Base-by-base conservation (phyloP, 768 basidiomycete genomes). In the Polyporus arcularius region DNA sequence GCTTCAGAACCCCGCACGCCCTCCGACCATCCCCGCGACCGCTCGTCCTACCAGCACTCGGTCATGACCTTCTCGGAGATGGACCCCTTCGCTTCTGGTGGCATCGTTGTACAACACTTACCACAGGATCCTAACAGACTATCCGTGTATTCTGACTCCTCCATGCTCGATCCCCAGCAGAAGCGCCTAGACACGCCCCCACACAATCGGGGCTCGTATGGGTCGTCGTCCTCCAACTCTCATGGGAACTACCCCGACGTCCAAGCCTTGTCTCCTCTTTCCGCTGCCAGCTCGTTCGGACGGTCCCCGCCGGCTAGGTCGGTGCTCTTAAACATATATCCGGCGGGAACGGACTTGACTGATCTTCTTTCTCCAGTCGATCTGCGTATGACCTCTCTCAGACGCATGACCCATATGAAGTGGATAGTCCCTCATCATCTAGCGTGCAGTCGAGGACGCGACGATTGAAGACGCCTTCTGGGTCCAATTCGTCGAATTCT, bases 71-170 rank as follows among this genome's bases (percentile, higher is more conserved):
- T 86, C 26, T 83, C 85, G 10, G 88, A 89, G 65, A 60, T 76
- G 7, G 87, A 89, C 74, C 87, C 87, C 5, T 88, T 89, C 66
- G 85, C 84, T 30, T 78, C 82, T 18, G 77, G 78, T 46, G 76
- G 77, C 45, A 75, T 82, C 39, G 69, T 81, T 26, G 64, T 80
- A 65, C 75, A 72, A 70, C 72, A 74, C 75, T 62, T 55, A 66
- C 72, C 46, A 45, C 72, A 59, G 46, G 82, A 82, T 65, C 78
- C 75, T 21, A 81, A 75, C 67, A 79, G 79, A 57, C 74, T 83
- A 31, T 86, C 86, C 26, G 79, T 76, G 14, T 80, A 82, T 66
- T 85, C 86, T 0, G 80, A 79, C 61, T 72, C 78, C 52, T 86
- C 85, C 16, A 70, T 75, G 47, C 73, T 75, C 47, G 83, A 85